Evolutionary conservation across 1,284 basidiomycete species (phyloP), one percentile per base, ranked within the genome.

Genomic region (Ceratobasidium sp.): DNA sequence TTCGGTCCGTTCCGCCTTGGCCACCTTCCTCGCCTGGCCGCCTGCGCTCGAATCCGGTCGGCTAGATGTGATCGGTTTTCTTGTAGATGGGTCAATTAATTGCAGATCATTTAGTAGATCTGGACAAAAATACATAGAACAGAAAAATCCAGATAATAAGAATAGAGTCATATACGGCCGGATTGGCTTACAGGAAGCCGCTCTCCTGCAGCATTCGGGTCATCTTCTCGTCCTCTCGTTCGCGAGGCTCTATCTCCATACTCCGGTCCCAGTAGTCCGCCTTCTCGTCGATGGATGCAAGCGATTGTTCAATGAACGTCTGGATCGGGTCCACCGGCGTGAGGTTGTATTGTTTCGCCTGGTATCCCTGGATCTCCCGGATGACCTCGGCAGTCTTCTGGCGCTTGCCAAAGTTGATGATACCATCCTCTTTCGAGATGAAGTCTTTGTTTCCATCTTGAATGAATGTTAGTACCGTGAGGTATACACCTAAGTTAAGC

Each of bases 381-480:
- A 99, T 95, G 77, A 98, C 92, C 80, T 98, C 96, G 9, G 95
- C 95, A 0, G 95, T 91, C 81, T 94, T 94, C 79, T 94, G 91
- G 9, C 96, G 90, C 83, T 99, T 99, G 81, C 92, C 90, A 84
- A 99, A 99, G 83, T 99, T 98, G 84, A 99, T 92, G 78, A 98
- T 85, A 76, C 89, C 87, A 37, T 90, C 92, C 48, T 82, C 82
- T 76, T 83, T 83, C 27, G 90, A 88, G 5, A 94, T 83, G 75
- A 89, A 89, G 84, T 99, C 95, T 73, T 94, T 92, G 81, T 96
- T 96, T n/a, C 97, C 98, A 80, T 99, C 98, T 82, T 98, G 95
- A 81, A 98, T 98, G 83, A 99, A 98, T 2, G 96, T 96, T 74
- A 99, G 86, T 29, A 94, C 95, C 3, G 96, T 96, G 22, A 99